Evolutionary conservation across 176 grass and related monocot species (phyloP).

Genomic region (Avena eriantha): DNA sequence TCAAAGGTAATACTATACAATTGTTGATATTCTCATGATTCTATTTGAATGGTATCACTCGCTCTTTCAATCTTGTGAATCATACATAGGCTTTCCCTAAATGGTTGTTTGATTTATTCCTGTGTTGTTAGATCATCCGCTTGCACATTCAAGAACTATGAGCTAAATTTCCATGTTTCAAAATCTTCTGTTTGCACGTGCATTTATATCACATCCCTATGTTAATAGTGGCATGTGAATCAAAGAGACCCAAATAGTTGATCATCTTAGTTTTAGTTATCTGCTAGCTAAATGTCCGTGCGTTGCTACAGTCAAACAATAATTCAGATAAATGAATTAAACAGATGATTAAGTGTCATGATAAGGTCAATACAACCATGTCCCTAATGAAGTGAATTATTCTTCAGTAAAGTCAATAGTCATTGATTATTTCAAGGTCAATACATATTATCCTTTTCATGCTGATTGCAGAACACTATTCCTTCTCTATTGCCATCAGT

Average conservation of each 20-base stretch:
- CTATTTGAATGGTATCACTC: slow-evolving; percentile 18
- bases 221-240: neutral
- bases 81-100: slow-evolving; percentile 12
- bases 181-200: slow-evolving; percentile 16
- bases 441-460: no score
- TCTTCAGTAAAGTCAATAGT: no score
- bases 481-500: no score
- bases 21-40: slow-evolving; percentile 10
- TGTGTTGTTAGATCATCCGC: neutral
- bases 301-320: no score
- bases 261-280: neutral
- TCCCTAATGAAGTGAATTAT: no score
- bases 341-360: no score
- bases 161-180: neutral
- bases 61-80: slow-evolving; percentile 37
- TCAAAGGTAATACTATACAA: slow-evolving; percentile 72
- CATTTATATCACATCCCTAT: slow-evolving; percentile 9
- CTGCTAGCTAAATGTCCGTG: no score
- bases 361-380: no score
- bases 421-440: no score
- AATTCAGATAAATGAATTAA: no score
- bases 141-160: neutral
- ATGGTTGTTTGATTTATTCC: neutral
- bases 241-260: slow-evolving; percentile 20
- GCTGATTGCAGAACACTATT: no score